Base-by-base conservation (phyloP, 345 rosid genomes). In the Eucalyptus sideroxylon region DNA sequence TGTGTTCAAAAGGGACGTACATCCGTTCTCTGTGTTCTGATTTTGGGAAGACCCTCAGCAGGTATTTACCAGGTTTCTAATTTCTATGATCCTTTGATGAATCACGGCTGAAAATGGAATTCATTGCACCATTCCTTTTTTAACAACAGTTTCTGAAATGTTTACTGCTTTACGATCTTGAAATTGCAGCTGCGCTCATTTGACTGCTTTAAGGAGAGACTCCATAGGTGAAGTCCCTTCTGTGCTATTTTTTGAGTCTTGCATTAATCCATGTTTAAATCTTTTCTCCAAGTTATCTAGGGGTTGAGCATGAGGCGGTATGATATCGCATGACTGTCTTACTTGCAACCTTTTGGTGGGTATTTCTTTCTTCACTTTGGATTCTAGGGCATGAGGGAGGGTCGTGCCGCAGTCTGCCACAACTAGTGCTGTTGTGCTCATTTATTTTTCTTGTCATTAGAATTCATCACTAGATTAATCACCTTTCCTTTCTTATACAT, bases 1-100 rank as follows among this genome's bases (percentile, higher is more conserved):
- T 94, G 55, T 96, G 98, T 94, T 97, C 99, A 1, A 96, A 97
- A 93, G 99, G 99, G 89, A 96, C 99, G 16, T 97, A 98, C 93
- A 96, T 98, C 91, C 97, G 98, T 40, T 98, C 99, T 9, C 93
- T 98, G 24, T 98, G 99, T 93, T 96, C 99, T 88, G 99, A 98
- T 94, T 90, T 98, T 87, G 98, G 97, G 53, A 97, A 97, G 93
- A 96, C 97, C 91, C 95, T 98, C 88, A 95, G 98, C 90, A 97
- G 99, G 98, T 98, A 77, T 11, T 77, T 40, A 77, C 85, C 30
- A 77, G 24, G 16, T 40, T 23, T 77, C 85, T 40, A 12, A 40
- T 21, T 4, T 77, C 47, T 77, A 40, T 40, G 47, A 23, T 77
- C 85, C 85, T 40, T 42, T 21, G 85, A 77, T 77, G 47, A 77